These are phyloP conservation scores for Penicillium argentinense DNA, from an alignment of 495 filamentous ascomycete genomes.

Conservation along the genomic window DNA sequence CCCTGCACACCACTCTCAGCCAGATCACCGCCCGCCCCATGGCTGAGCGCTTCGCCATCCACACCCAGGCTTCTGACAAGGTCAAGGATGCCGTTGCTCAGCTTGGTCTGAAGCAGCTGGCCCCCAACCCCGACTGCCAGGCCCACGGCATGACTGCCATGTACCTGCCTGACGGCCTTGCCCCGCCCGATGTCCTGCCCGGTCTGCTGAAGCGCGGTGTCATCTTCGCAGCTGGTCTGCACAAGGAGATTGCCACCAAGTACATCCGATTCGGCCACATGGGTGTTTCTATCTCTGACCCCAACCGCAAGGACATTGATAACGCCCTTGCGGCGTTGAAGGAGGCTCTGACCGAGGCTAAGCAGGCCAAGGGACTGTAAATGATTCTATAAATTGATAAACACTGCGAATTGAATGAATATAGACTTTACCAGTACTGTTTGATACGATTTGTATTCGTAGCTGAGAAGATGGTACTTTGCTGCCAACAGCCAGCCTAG, in stretches of 20 bases:
- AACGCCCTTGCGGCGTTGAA: slow-evolving; percentile 77
- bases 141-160: slow-evolving; percentile 98
- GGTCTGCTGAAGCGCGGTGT: slow-evolving; percentile 86
- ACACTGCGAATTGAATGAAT: slow-evolving; percentile 11
- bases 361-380: slow-evolving; percentile 49
- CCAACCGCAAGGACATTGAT: slow-evolving; percentile 66
- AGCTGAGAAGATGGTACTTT: no score
- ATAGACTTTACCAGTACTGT: no score
- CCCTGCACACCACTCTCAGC: slow-evolving; percentile 86
- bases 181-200: slow-evolving; percentile 77
- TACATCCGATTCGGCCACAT: slow-evolving; percentile 89
- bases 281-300: slow-evolving; percentile 79
- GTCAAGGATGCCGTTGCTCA: slow-evolving; percentile 78
- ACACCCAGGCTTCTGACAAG: slow-evolving; percentile 71
- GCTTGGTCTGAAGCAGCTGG: slow-evolving; percentile 83
- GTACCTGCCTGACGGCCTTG: slow-evolving; percentile 83
- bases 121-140: slow-evolving; percentile 81
- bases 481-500: no score
- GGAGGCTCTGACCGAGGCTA: slow-evolving; percentile 69
- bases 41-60: slow-evolving; percentile 73
- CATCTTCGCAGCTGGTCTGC: slow-evolving; percentile 90
- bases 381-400: slow-evolving; percentile 10
- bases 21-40: slow-evolving; percentile 82
- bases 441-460: no score
- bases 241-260: slow-evolving; percentile 76